Conservation (phyloP, 2,329 filamentous ascomycete species). For the Lachnellula willkommii region DNA sequence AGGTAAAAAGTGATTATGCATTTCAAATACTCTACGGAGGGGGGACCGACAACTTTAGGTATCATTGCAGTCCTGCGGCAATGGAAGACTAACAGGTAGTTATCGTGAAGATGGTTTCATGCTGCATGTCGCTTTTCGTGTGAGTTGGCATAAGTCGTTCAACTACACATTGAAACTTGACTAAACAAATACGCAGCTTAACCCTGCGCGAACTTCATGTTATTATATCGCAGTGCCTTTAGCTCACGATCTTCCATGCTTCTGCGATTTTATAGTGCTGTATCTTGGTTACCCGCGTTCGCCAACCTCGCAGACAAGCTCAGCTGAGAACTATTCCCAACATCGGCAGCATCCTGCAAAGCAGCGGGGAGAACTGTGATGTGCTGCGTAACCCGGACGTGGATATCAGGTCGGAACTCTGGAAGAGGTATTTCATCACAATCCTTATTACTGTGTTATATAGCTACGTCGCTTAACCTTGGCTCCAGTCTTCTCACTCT, state of each 20-base stretch:
- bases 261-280: neutral
- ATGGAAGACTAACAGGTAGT: neutral
- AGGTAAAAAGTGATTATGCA: slow-evolving; percentile 12
- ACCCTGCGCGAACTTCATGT: neutral
- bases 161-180: neutral
- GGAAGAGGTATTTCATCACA: neutral
- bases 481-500: too few relatives aligned
- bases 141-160: neutral
- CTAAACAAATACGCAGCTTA: neutral
- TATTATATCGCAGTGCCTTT: neutral
- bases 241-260: neutral
- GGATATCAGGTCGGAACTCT: too few relatives aligned
- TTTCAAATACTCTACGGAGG: neutral
- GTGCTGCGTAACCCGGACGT: neutral
- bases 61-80: neutral
- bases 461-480: neutral
- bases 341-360: too few relatives aligned
- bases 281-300: neutral
- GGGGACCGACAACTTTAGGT: neutral
- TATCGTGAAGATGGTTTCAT: neutral
- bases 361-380: neutral
- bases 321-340: neutral
- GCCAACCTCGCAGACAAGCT: neutral
- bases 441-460: neutral
- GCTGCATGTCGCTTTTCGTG: neutral